Evolutionary conservation across 345 rosid genomes (phyloP).

Genomic region (Brassica incana): DNA sequence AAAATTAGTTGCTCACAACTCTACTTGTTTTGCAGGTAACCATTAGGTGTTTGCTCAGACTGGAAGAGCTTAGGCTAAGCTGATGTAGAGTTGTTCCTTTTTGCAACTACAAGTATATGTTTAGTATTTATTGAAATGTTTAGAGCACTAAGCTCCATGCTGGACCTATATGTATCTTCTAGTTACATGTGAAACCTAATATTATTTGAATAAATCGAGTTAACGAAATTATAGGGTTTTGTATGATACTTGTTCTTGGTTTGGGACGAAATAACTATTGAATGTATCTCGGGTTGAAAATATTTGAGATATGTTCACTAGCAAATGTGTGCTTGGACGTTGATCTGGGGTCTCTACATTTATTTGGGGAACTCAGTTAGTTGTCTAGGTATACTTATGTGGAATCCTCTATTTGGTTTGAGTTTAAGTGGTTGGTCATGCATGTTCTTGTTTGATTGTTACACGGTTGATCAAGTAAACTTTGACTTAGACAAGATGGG

Average conservation of each 20-base stretch:
- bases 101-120: background rate
- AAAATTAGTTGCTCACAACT: background rate
- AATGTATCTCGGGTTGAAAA: background rate
- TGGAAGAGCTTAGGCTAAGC: background rate
- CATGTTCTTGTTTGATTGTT: no score
- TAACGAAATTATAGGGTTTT: background rate
- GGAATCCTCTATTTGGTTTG: background rate
- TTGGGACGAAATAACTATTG: background rate
- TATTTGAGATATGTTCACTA: background rate
- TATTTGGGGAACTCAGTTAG: background rate
- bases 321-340: background rate
- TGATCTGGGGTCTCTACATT: background rate
- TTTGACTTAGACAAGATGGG: no score
- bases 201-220: background rate
- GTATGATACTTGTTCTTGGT: background rate
- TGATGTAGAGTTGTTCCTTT: background rate
- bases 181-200: no score
- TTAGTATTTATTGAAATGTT: no score
- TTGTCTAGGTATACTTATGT: background rate
- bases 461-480: no score
- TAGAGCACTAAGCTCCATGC: background rate
- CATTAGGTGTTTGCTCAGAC: background rate
- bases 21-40: background rate
- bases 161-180: background rate
- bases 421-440: background rate